Percentiles rank a stretch among this genome's conserved stretches.
Conservation (phyloP, 163 green algal species). For the Chlamydomonas reinhardtii region DNA sequence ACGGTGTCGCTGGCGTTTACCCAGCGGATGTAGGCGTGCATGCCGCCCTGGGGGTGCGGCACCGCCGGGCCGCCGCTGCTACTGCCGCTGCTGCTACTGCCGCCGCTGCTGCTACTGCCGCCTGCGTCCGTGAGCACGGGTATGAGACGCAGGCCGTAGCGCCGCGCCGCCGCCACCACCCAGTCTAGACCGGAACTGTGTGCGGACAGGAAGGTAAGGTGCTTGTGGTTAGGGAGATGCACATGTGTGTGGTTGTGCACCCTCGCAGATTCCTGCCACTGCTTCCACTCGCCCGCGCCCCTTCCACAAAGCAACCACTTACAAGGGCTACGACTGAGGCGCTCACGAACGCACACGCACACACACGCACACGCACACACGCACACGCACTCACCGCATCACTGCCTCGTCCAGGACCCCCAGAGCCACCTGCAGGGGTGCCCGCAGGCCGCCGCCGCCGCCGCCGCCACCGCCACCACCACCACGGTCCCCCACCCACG, state of each 20-base stretch:
- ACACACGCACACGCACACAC: not conserved
- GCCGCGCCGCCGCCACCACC: constrained; percentile 50
- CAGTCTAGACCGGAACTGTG: constrained; percentile 51
- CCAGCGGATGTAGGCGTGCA: constrained; percentile 54
- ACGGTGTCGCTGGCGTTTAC: constrained; percentile 45
- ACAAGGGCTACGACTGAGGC: no score
- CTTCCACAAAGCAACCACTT: no score
- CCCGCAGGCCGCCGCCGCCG: not conserved
- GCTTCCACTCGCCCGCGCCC: no score
- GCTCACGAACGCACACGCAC: no score
- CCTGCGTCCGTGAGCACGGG: constrained; percentile 55
- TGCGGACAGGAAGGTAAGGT: no score
- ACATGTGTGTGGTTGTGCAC: no score
- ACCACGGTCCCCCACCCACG: not conserved
- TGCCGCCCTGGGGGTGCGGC: not conserved
- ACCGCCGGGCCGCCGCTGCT: not conserved
- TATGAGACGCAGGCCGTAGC: constrained; percentile 48
- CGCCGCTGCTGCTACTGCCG: constrained; percentile 29
- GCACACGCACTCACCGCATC: constrained; percentile 5
- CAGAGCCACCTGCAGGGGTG: constrained; percentile 33
- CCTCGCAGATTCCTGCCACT: no score
- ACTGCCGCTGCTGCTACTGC: no score
- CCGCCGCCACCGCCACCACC: not conserved
- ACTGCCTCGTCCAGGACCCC: constrained; percentile 47
- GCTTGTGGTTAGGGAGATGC: no score